These are phyloP conservation scores for Penicillium bialowiezense DNA, from an alignment of 495 filamentous ascomycete genomes.

Conservation along the genomic window DNA sequence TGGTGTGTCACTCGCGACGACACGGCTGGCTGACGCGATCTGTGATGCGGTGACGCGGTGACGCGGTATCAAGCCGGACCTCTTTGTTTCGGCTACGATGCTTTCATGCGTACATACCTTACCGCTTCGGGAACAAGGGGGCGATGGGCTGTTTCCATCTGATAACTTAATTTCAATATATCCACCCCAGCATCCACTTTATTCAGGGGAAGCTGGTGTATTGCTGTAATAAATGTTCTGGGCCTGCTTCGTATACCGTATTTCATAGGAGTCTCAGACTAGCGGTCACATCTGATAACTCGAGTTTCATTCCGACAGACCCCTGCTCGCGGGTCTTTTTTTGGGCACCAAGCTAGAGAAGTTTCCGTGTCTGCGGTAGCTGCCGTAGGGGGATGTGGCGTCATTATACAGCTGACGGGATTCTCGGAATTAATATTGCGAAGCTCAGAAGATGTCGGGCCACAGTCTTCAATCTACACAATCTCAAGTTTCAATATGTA, in stretches of 20 bases:
- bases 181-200: not conserved
- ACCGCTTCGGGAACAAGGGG: not conserved
- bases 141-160: slow-evolving; percentile 5
- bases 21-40: no score
- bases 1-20: not conserved
- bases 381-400: not conserved
- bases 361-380: not conserved
- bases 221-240: not conserved
- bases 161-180: slow-evolving; percentile 16
- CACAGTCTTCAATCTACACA: not conserved
- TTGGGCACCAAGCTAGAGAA: not conserved
- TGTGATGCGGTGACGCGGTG: not conserved
- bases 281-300: not conserved
- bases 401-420: not conserved
- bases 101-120: not conserved
- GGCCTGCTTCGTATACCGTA: not conserved
- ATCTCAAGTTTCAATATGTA: not conserved
- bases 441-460: not conserved
- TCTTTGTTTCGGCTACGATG: not conserved
- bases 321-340: not conserved
- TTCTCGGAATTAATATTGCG: not conserved
- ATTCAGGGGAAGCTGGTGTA: not conserved
- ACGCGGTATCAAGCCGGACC: not conserved
- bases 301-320: not conserved
- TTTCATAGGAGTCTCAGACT: not conserved